A percentile compares a stretch with the other conserved stretches of the same genome.
These are phyloP conservation scores for Russula brevipes DNA, from an alignment of 768 basidiomycete genomes.

Conservation along the genomic window DNA sequence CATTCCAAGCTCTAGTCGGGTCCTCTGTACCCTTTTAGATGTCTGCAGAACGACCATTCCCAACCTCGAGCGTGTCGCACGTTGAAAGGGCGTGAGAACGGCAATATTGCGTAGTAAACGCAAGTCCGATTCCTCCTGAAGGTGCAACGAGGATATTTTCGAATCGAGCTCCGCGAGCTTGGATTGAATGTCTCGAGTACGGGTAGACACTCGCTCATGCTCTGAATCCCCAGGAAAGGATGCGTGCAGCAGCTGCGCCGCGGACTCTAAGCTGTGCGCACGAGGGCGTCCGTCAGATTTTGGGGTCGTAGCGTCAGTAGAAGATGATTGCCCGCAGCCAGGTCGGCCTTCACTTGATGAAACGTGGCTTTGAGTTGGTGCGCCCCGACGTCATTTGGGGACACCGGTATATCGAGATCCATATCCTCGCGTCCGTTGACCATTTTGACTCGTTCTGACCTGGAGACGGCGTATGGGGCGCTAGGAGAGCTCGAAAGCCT, in stretches of 20 bases:
- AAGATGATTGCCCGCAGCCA: slow-evolving; percentile 50
- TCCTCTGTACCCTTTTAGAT: slow-evolving; percentile 57
- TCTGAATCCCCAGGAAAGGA: slow-evolving; percentile 18
- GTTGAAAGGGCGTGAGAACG: slow-evolving; percentile 83
- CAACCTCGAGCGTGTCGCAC: slow-evolving; percentile 74
- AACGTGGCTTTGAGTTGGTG: slow-evolving; percentile 78
- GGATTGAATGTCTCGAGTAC: slow-evolving; percentile 51
- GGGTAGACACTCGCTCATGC: slow-evolving; percentile 41
- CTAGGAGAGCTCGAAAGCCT: slow-evolving; percentile 12
- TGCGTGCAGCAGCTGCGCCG: slow-evolving; percentile 22
- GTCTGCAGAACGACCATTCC: slow-evolving; percentile 52
- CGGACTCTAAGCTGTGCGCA: slow-evolving; percentile 34
- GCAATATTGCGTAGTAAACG: slow-evolving; percentile 77
- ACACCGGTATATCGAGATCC: slow-evolving; percentile 43
- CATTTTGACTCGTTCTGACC: slow-evolving; percentile 10
- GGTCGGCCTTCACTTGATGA: slow-evolving; percentile 79
- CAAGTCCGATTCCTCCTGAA: slow-evolving; percentile 61
- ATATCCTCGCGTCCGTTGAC: slow-evolving; percentile 25
- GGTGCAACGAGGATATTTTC: slow-evolving; percentile 47
- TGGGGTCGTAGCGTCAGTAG: slow-evolving; percentile 31
- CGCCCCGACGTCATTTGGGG: slow-evolving; percentile 53
- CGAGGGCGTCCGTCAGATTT: slow-evolving; percentile 30
- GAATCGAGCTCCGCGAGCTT: slow-evolving; percentile 64
- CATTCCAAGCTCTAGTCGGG: slow-evolving; percentile 69
- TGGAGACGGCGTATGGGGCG: slow-evolving; percentile 4